Percentiles rank a stretch among this genome's conserved stretches.
phyloP scores from a whole-genome alignment of 2,329 filamentous ascomycete genomes.

The Nemania diffusa region DNA sequence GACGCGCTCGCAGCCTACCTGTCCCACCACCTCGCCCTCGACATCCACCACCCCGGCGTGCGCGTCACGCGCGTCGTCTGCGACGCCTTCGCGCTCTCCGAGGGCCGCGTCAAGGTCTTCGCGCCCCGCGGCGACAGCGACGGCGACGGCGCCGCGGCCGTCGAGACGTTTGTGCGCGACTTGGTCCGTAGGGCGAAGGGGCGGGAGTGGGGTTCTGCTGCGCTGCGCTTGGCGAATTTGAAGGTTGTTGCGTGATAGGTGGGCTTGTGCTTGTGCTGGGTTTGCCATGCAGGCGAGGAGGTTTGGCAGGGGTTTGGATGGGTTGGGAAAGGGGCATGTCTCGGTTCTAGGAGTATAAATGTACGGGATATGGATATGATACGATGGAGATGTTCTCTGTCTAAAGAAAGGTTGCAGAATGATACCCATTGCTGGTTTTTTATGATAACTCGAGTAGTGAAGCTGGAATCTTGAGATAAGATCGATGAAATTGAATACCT shows the following conservation, averaged over 20 bases:
- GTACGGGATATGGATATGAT: background rate
- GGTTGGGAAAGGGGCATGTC: background rate
- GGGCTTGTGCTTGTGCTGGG: background rate
- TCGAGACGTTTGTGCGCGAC: constrained; percentile 27
- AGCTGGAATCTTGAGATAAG: background rate
- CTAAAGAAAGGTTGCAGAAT: background rate
- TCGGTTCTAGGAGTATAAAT: background rate
- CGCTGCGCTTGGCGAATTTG: constrained; percentile 27
- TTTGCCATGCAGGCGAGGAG: background rate
- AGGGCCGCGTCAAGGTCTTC: constrained; percentile 62
- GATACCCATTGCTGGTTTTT: background rate
- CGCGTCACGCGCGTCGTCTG: constrained; percentile 64
- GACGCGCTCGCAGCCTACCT: constrained; percentile 62
- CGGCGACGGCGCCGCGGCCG: background rate
- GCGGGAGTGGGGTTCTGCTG: constrained; percentile 13
- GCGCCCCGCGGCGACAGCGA: constrained; percentile 9
- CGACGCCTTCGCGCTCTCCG: constrained; percentile 65
- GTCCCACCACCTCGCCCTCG: constrained; percentile 62
- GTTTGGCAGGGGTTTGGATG: background rate
- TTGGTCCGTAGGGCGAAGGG: constrained; percentile 27
- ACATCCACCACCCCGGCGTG: constrained; percentile 67
- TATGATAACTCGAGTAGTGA: background rate
- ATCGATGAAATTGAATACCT: background rate
- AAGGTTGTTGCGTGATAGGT: background rate
- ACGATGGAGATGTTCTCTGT: background rate